These are phyloP conservation scores for Tilletia horrida DNA, from an alignment of 1,284 basidiomycete genomes.

Conservation along the genomic window DNA sequence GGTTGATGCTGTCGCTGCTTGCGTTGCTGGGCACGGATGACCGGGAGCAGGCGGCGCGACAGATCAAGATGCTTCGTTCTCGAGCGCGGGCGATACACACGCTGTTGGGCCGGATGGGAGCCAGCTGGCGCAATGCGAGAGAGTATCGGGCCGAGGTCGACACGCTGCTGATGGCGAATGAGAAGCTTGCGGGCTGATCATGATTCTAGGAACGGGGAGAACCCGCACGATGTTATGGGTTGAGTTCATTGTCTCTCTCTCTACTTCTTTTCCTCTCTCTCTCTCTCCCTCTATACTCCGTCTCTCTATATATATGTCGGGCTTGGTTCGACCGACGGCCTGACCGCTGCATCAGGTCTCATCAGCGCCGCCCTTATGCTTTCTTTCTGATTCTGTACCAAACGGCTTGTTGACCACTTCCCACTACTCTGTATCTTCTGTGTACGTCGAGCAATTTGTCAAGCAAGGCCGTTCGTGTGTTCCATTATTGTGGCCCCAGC, in stretches of 20 bases:
- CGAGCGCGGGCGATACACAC: constrained; percentile 4
- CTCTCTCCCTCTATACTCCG: neutral
- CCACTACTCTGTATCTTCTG: too few relatives aligned
- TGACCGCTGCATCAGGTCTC: too few relatives aligned
- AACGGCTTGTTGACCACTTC: too few relatives aligned
- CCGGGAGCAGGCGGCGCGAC: neutral
- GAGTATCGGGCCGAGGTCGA: constrained; percentile 14
- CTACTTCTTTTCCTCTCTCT: neutral
- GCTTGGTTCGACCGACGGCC: too few relatives aligned
- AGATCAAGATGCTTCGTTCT: constrained; percentile 17
- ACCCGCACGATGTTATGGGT: too few relatives aligned
- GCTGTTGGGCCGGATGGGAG: neutral
- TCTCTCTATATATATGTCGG: too few relatives aligned
- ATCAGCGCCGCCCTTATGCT: too few relatives aligned
- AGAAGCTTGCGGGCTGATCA: neutral
- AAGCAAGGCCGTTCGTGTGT: too few relatives aligned
- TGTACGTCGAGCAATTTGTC: too few relatives aligned
- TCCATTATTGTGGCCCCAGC: too few relatives aligned
- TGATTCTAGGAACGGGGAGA: too few relatives aligned
- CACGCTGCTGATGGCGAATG: constrained; percentile 14
- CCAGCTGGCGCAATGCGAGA: neutral
- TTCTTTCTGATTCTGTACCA: too few relatives aligned
- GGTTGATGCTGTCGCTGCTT: constrained; percentile 43
- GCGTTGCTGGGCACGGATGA: constrained; percentile 30
- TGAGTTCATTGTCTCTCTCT: neutral